Conservation (phyloP, 2,329 filamentous ascomycete genomes). For the Botrytis elliptica region DNA sequence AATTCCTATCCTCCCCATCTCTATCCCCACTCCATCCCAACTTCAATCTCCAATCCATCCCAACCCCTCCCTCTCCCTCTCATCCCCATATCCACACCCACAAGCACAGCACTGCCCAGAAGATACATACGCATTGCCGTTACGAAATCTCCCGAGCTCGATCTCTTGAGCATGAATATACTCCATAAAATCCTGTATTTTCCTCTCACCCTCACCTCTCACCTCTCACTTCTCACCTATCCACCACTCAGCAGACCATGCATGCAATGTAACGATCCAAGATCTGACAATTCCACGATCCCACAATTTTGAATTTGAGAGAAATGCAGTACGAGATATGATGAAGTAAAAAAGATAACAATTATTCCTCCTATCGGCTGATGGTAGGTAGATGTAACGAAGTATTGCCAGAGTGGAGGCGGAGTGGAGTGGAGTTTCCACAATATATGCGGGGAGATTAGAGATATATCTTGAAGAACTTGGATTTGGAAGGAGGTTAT, state of each 20-base stretch:
- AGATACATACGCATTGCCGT: neutral
- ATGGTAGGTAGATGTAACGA: neutral
- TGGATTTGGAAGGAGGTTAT: neutral
- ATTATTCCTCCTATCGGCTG: slow-evolving; percentile 6
- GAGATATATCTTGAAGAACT: neutral
- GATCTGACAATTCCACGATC: neutral
- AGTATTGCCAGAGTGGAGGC: neutral
- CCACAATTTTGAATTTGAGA: neutral
- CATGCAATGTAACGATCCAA: neutral
- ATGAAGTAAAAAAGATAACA: neutral
- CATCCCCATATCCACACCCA: neutral
- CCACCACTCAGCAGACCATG: neutral
- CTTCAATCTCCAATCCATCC: neutral
- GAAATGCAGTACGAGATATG: neutral
- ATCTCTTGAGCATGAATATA: neutral
- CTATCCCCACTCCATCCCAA: neutral
- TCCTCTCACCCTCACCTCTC: neutral
- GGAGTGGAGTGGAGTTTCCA: neutral
- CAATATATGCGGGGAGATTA: neutral
- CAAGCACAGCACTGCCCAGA: neutral
- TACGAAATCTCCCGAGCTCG: neutral
- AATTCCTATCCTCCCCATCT: neutral
- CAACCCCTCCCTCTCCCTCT: neutral
- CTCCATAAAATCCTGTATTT: neutral
- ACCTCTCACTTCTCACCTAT: neutral